Evolutionary conservation across 2,329 filamentous ascomycete species (phyloP).

Genomic region (Venturia aucupariae): DNA sequence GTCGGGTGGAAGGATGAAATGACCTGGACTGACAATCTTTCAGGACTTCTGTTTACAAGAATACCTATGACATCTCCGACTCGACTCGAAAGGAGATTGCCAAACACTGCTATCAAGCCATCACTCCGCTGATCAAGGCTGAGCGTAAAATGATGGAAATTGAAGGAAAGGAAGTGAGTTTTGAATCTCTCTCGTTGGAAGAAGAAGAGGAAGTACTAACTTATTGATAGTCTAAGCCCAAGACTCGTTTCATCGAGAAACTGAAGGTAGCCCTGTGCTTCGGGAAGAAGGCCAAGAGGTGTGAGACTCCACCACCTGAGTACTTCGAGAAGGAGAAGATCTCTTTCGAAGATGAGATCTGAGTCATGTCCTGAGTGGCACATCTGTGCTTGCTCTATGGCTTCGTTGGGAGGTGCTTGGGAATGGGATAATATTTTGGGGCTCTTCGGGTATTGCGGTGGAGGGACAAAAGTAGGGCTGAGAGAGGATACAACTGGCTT

Average conservation of each 20-base stretch:
- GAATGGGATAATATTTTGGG: not conserved
- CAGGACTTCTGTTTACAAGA: not conserved
- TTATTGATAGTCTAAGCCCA: not conserved
- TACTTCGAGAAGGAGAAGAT: not conserved
- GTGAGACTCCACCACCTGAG: not conserved
- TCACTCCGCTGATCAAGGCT: not conserved
- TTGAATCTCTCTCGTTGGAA: not conserved
- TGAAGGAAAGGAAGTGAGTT: not conserved
- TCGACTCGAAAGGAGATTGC: not conserved
- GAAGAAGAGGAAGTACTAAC: not conserved
- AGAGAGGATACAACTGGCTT: not conserved
- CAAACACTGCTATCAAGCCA: not conserved
- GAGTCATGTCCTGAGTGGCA: no score
- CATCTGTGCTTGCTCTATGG: no score
- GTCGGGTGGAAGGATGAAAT: no score
- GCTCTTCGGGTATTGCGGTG: not conserved
- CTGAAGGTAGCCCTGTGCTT: not conserved
- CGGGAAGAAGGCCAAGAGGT: not conserved
- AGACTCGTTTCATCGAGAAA: not conserved
- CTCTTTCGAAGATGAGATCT: not conserved
- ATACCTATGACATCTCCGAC: not conserved
- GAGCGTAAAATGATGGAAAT: not conserved
- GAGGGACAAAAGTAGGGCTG: not conserved
- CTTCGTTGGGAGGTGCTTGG: no score
- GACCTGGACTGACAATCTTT: not conserved